Percentiles rank a stretch among this genome's conserved stretches.
Conservation (phyloP, 2,329 filamentous ascomycete genomes). For the Diaporthe eres region DNA sequence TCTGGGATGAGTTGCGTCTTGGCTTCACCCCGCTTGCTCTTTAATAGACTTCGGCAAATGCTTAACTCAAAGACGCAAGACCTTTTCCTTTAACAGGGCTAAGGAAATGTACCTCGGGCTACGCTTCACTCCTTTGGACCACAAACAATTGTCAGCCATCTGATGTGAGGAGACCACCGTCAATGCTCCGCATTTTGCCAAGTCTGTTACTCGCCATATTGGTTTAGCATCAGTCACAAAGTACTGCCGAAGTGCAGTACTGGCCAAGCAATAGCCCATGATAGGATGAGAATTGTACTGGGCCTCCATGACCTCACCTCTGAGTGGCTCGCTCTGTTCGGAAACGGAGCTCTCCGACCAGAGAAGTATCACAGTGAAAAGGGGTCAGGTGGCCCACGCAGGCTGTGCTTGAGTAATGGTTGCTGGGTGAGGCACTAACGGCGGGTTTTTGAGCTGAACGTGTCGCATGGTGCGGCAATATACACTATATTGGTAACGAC, state of each 20-base stretch:
- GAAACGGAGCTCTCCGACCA: conserved; percentile 7
- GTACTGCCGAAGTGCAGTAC: conserved; percentile 12
- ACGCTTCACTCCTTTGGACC: background rate
- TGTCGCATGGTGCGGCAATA: conserved; percentile 19
- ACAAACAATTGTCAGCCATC: background rate
- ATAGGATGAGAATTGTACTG: background rate
- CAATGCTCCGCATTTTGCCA: background rate
- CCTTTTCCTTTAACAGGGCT: background rate
- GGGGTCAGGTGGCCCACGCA: background rate
- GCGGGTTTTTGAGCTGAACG: background rate
- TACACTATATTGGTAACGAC: conserved; percentile 18
- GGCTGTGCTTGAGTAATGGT: conserved; percentile 18
- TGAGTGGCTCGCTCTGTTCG: conserved; percentile 1
- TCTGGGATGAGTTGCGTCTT: background rate
- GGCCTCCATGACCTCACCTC: background rate
- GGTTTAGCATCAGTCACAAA: background rate
- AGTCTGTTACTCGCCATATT: background rate
- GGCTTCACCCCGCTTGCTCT: conserved; percentile 22
- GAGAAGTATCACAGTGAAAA: background rate
- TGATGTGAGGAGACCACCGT: background rate
- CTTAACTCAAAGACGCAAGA: background rate
- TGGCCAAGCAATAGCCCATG: conserved; percentile 6
- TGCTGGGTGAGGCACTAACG: background rate
- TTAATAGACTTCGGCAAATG: conserved; percentile 18
- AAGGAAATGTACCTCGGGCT: background rate